These are phyloP conservation scores for Fusarium sp. DNA, from an alignment of 2,329 filamentous ascomycete species.

Conservation along the genomic window DNA sequence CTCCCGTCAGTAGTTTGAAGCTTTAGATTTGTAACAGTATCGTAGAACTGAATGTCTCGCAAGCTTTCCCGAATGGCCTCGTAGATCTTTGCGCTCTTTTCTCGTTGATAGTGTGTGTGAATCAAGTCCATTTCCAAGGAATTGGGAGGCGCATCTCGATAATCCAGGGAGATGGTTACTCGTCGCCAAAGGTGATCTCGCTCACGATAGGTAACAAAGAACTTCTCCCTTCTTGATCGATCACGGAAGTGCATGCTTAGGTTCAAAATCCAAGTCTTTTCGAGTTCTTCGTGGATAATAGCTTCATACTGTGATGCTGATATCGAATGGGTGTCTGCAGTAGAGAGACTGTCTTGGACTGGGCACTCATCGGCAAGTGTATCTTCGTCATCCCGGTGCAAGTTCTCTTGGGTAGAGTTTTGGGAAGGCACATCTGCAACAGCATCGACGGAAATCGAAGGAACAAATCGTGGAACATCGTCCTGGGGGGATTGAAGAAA, in stretches of 20 bases:
- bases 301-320: slow-evolving; percentile 68
- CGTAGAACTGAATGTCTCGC: slow-evolving; percentile 93
- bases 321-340: slow-evolving; percentile 59
- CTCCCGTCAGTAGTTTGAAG: slow-evolving; percentile 88
- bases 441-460: slow-evolving; percentile 30
- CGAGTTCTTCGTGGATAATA: slow-evolving; percentile 82
- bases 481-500: slow-evolving; percentile 49
- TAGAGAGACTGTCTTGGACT: slow-evolving; percentile 48
- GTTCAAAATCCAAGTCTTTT: slow-evolving; percentile 93
- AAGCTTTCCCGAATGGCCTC: slow-evolving; percentile 93
- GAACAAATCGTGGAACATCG: slow-evolving; percentile 28
- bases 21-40: slow-evolving; percentile 95
- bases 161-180: slow-evolving; percentile 94
- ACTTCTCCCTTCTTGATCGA: slow-evolving; percentile 92
- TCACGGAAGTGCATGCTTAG: slow-evolving; percentile 98
- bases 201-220: slow-evolving; percentile 95
- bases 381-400: slow-evolving; percentile 35
- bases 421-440: slow-evolving; percentile 24
- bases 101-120: slow-evolving; percentile 82
- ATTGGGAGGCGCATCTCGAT: slow-evolving; percentile 79
- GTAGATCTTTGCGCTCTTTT: slow-evolving; percentile 94
- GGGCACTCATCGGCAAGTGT: slow-evolving; percentile 38
- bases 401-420: slow-evolving; percentile 1
- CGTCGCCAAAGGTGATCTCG: slow-evolving; percentile 82
- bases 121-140: slow-evolving; percentile 89